Conservation (phyloP, 2,329 filamentous ascomycete genomes). For the Sporothrix globosa region DNA sequence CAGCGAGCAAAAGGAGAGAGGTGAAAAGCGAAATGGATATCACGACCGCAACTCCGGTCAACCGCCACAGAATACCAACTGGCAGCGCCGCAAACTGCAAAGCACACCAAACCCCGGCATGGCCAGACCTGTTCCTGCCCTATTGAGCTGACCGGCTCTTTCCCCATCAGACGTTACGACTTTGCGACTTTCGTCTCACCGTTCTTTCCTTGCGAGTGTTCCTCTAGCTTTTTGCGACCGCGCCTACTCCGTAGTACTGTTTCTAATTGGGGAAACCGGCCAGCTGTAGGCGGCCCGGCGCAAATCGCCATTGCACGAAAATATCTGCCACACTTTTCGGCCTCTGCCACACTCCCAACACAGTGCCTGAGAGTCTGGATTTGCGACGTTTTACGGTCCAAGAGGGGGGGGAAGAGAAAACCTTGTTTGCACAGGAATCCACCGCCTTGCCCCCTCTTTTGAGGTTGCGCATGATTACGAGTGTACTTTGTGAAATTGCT, state of each 20-base stretch:
- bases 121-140: constrained; percentile 7
- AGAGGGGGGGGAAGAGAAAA: constrained; percentile 2
- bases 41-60: background rate
- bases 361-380: background rate
- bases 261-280: constrained; percentile 17
- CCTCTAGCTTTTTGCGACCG: constrained; percentile 22
- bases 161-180: background rate
- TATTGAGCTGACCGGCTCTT: constrained; percentile 16
- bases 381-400: constrained; percentile 12
- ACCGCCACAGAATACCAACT: background rate
- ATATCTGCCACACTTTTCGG: constrained; percentile 12
- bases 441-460: constrained; percentile 9
- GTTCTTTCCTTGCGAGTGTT: background rate
- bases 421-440: background rate
- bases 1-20: background rate
- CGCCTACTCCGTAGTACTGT: background rate
- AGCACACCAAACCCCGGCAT: background rate
- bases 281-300: constrained; percentile 35
- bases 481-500: background rate
- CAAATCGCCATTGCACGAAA: constrained; percentile 14
- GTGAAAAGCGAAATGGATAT: too few relatives aligned
- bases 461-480: background rate
- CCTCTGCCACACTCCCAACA: constrained; percentile 12
- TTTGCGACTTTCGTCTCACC: background rate
- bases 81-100: background rate